These are phyloP conservation scores for Beauveria scarabaeidicola DNA, from an alignment of 2,329 filamentous ascomycete species.

Conservation along the genomic window DNA sequence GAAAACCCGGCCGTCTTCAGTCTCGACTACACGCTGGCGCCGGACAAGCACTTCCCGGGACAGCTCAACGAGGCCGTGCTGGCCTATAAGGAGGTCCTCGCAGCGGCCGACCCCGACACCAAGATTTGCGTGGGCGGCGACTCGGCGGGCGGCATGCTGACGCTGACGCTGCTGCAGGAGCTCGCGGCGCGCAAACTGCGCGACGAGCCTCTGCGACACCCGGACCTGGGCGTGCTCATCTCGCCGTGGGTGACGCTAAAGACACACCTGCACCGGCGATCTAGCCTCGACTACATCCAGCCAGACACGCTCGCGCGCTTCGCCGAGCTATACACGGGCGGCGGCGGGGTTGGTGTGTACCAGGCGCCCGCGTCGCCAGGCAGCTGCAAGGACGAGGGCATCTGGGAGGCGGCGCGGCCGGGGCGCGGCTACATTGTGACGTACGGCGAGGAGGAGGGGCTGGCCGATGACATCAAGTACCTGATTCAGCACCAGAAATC, in stretches of 20 bases:
- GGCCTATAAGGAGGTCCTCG: conserved; percentile 63
- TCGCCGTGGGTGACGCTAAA: conserved; percentile 74
- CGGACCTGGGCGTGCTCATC: conserved; percentile 58
- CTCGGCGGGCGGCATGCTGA: conserved; percentile 68
- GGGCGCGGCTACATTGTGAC: conserved; percentile 58
- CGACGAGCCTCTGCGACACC: conserved; percentile 20
- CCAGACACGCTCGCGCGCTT: conserved; percentile 58
- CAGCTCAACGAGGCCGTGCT: conserved; percentile 62
- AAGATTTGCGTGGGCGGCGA: conserved; percentile 67
- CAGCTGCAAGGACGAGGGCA: conserved; percentile 52
- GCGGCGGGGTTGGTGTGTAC: conserved; percentile 29
- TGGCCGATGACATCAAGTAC: conserved; percentile 59
- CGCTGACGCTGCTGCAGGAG: conserved; percentile 63
- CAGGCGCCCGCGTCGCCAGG: conserved; percentile 52
- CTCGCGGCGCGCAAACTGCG: conserved; percentile 35
- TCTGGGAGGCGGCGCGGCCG: conserved; percentile 62
- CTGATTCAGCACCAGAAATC: conserved; percentile 48
- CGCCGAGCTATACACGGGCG: conserved; percentile 57
- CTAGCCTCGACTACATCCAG: conserved; percentile 67
- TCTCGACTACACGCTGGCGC: conserved; percentile 73
- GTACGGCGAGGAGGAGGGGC: conserved; percentile 70
- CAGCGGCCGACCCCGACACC: conserved; percentile 46
- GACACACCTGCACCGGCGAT: conserved; percentile 58
- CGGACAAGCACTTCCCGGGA: conserved; percentile 62
- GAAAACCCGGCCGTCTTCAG: conserved; percentile 70